These are phyloP conservation scores for Apophysomyces variabilis DNA, from an alignment of 371 early-diverging fungal species.

Conservation along the genomic window DNA sequence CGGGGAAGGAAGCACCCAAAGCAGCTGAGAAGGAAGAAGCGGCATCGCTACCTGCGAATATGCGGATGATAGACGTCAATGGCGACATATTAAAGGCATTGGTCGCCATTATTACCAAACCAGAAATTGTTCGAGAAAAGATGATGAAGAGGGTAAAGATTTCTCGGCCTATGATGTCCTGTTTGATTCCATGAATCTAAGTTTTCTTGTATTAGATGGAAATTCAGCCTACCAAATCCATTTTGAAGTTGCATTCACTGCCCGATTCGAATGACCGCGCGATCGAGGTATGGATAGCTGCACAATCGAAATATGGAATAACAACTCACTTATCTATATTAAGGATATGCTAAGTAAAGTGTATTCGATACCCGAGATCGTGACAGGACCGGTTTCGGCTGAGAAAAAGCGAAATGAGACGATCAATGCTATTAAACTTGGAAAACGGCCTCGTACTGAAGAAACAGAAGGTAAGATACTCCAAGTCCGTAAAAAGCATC, in stretches of 20 bases:
- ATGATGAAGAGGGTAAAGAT: conserved; percentile 34
- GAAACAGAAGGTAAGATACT: conserved; percentile 1
- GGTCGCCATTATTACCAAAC: conserved; percentile 13
- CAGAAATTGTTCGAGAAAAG: conserved; percentile 25
- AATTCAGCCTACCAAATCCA: conserved; percentile 21
- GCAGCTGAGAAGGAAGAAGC: background rate
- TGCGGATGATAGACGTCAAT: conserved; percentile 26
- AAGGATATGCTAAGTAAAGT: conserved; percentile 32
- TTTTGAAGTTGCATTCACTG: conserved; percentile 25
- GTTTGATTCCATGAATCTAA: background rate
- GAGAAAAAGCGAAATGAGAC: conserved; percentile 54
- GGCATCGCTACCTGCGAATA: conserved; percentile 32
- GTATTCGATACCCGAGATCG: conserved; percentile 40
- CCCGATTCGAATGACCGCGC: conserved; percentile 17
- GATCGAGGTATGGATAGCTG: conserved; percentile 16
- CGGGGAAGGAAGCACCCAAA: background rate
- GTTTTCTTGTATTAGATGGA: conserved; percentile 13
- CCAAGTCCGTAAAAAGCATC: too few species aligned
- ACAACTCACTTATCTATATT: too few species aligned
- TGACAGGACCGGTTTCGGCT: conserved; percentile 41
- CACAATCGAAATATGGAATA: too few species aligned
- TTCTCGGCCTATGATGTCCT: background rate
- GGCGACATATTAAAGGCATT: conserved; percentile 25
- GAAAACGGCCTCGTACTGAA: conserved; percentile 7
- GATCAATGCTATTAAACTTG: conserved; percentile 30